Evolutionary conservation across 2,329 filamentous ascomycete species (phyloP).

Genomic region (Iodosphaeria phyllophila): DNA sequence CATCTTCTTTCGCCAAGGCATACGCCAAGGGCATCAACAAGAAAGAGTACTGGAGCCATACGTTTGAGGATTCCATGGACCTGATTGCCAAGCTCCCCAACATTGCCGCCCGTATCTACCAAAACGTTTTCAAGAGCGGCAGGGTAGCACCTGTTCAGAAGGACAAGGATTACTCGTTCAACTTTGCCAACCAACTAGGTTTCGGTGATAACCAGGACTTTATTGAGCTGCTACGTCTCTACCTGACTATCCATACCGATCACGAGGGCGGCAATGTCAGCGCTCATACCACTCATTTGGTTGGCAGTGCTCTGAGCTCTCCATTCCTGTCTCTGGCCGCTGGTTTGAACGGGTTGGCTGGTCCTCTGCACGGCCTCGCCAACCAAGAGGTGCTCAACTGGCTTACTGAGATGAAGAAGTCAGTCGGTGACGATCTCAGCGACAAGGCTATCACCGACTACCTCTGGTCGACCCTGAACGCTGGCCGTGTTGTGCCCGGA

Average conservation of each 20-base stretch:
- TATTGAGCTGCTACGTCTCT: slow-evolving; percentile 93
- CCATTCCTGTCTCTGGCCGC: slow-evolving; percentile 93
- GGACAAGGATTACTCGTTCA: slow-evolving; percentile 99
- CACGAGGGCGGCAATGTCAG: slow-evolving; percentile 99
- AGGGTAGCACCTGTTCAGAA: slow-evolving; percentile 93
- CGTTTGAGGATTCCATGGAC: slow-evolving; percentile 99
- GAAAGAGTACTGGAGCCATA: slow-evolving; percentile 99
- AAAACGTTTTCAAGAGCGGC: slow-evolving; percentile 99
- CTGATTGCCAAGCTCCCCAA: slow-evolving; percentile 98
- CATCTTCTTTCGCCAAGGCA: slow-evolving; percentile 93
- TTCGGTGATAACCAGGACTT: slow-evolving; percentile 93
- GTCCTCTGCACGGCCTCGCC: slow-evolving; percentile 94
- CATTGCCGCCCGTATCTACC: slow-evolving; percentile 97
- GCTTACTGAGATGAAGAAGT: slow-evolving; percentile 98
- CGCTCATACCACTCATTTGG: slow-evolving; percentile 96
- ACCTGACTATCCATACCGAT: slow-evolving; percentile 99
- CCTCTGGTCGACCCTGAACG: slow-evolving; percentile 94
- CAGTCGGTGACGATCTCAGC: slow-evolving; percentile 81
- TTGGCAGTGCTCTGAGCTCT: slow-evolving; percentile 90
- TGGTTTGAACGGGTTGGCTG: slow-evolving; percentile 93
- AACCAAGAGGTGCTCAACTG: slow-evolving; percentile 99
- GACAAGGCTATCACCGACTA: slow-evolving; percentile 97
- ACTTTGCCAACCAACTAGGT: slow-evolving; percentile 98
- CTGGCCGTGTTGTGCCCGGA: slow-evolving; percentile 87
- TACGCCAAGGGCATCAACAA: slow-evolving; percentile 99